phyloP scores from a whole-genome alignment of 495 filamentous ascomycete species.

The Penicillium verhagenii region DNA sequence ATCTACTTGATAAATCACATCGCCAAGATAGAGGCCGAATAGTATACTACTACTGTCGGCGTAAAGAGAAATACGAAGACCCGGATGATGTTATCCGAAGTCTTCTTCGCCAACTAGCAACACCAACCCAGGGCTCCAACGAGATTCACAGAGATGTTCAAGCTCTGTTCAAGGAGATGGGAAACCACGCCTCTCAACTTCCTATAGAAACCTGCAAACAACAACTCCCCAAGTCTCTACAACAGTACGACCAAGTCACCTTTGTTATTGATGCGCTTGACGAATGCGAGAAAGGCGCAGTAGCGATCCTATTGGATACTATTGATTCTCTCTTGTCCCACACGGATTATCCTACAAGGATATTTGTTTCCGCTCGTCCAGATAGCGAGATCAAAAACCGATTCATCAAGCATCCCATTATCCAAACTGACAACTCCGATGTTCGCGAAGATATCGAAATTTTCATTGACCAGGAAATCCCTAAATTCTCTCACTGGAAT shows the following conservation, averaged over 20 bases:
- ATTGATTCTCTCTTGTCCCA: not conserved
- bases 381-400: not conserved
- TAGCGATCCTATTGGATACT: not conserved
- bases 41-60: not conserved
- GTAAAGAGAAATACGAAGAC: not conserved
- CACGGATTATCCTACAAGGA: not conserved
- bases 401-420: not conserved
- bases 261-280: not conserved
- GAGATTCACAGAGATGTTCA: not conserved
- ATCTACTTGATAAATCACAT: not conserved
- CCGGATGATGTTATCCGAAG: not conserved
- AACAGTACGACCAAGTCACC: not conserved
- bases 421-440: not conserved
- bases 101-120: not conserved
- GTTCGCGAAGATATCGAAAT: not conserved
- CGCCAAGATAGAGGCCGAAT: not conserved
- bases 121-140: not conserved
- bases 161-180: not conserved
- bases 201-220: not conserved
- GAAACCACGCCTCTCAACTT: not conserved
- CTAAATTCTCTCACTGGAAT: not conserved
- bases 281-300: not conserved
- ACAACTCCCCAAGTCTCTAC: not conserved
- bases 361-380: not conserved
- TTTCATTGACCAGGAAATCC: not conserved